Conservation (phyloP, 495 filamentous ascomycete species). For the Annulohypoxylon stygium region DNA sequence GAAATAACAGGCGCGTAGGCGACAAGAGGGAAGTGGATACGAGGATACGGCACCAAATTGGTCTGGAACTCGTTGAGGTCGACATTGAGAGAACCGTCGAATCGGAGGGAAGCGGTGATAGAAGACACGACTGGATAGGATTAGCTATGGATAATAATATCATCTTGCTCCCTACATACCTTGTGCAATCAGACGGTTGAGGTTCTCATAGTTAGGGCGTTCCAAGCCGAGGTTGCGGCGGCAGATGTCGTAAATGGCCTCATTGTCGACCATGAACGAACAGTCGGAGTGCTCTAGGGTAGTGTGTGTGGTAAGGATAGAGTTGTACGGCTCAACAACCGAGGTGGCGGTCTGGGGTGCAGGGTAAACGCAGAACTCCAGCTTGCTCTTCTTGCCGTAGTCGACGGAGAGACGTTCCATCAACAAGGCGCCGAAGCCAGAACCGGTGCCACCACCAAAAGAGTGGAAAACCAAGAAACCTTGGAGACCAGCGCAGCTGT, state of each 20-base stretch:
- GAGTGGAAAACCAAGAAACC: slow-evolving; percentile 99
- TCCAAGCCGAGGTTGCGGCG: slow-evolving; percentile 96
- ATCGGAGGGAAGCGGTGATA: slow-evolving; percentile 97
- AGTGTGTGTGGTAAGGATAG: slow-evolving; percentile 97
- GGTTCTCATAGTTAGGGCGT: slow-evolving; percentile 96
- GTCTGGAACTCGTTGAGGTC: slow-evolving; percentile 99
- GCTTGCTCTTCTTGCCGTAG: slow-evolving; percentile 99
- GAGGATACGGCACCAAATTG: slow-evolving; percentile 97
- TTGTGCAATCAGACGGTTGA: slow-evolving; percentile 98
- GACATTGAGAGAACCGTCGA: slow-evolving; percentile 98
- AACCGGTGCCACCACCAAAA: slow-evolving; percentile 98
- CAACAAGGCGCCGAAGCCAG: slow-evolving; percentile 96
- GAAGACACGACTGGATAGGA: slow-evolving; percentile 85
- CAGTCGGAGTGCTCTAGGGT: slow-evolving; percentile 99
- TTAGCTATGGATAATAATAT: slow-evolving; percentile 37
- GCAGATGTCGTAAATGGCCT: slow-evolving; percentile 99
- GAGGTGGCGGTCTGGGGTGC: slow-evolving; percentile 96
- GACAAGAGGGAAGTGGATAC: slow-evolving; percentile 98
- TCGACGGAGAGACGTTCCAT: slow-evolving; percentile 98
- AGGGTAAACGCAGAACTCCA: slow-evolving; percentile 99
- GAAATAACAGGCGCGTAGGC: slow-evolving; percentile 96
- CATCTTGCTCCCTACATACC: slow-evolving; percentile 60
- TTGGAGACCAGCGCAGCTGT: slow-evolving; percentile 97
- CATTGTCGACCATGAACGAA: slow-evolving; percentile 99
- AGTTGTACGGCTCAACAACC: slow-evolving; percentile 99